Percentiles rank a stretch among this genome's conserved stretches.
phyloP scores from a whole-genome alignment of 208 protist genomes.

The Wallacemonas sp. region DNA sequence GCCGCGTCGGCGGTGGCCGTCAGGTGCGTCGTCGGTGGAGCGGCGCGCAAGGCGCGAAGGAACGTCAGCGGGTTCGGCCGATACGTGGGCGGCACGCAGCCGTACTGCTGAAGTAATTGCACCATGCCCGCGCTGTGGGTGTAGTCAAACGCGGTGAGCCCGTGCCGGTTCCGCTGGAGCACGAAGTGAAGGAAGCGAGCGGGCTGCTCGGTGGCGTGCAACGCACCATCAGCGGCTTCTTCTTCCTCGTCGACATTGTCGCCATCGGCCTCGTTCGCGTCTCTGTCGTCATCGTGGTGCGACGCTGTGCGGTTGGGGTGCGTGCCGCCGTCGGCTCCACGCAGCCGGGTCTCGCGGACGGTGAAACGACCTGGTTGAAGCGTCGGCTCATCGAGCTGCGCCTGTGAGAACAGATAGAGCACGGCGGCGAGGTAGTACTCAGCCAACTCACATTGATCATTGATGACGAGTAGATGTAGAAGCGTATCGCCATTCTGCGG shows the following conservation, averaged over 20 bases:
- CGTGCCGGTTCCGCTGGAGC: constrained; percentile 67
- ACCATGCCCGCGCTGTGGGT: constrained; percentile 68
- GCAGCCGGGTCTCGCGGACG: constrained; percentile 12
- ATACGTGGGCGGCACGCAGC: constrained; percentile 78
- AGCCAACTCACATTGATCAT: constrained; percentile 71
- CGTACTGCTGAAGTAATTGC: constrained; percentile 66
- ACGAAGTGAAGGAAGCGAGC: constrained; percentile 60
- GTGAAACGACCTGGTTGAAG: constrained; percentile 38
- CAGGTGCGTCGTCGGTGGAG: no score
- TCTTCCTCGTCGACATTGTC: not conserved
- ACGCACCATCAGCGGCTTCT: not conserved
- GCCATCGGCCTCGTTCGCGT: not conserved
- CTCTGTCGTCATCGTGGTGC: not conserved
- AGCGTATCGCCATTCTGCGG: constrained; percentile 54
- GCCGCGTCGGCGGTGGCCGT: not conserved
- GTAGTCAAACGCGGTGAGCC: constrained; percentile 82
- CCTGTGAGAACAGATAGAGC: constrained; percentile 54
- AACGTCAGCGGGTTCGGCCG: constrained; percentile 69
- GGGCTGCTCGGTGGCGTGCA: constrained; percentile 21
- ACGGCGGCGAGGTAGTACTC: constrained; percentile 75
- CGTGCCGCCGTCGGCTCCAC: not conserved
- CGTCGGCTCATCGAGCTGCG: constrained; percentile 36
- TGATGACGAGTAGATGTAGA: constrained; percentile 76
- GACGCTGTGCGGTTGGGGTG: not conserved
- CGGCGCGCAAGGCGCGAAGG: constrained; percentile 22